These are phyloP conservation scores for Backusella tuberculispora DNA, from an alignment of 192 early-diverging fungal genomes.

Conservation along the genomic window DNA sequence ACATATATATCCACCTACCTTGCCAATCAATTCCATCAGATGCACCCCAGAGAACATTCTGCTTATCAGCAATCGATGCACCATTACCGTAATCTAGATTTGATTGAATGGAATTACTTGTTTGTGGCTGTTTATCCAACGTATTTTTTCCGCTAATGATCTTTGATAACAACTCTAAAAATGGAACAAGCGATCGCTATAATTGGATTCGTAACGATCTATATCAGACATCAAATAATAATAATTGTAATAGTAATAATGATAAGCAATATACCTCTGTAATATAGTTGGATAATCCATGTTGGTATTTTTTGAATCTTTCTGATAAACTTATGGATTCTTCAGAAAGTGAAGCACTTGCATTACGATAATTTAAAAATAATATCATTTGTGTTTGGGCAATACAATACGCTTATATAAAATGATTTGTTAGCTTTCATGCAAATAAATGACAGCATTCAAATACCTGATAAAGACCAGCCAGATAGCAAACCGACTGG, in stretches of 20 bases:
- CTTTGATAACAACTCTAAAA: constrained; percentile 14
- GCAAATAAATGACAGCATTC: neutral
- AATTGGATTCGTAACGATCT: neutral
- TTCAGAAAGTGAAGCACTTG: neutral
- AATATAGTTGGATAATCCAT: constrained; percentile 1
- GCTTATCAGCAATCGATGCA: neutral
- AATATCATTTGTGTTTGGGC: constrained; percentile 15
- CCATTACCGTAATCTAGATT: neutral
- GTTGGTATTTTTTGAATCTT: neutral
- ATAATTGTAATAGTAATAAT: neutral
- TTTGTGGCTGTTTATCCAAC: neutral
- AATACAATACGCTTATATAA: neutral
- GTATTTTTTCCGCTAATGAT: neutral
- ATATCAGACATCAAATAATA: neutral
- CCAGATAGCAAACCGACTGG: neutral
- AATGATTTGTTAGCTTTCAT: neutral
- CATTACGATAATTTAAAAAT: constrained; percentile 18
- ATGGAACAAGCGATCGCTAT: constrained; percentile 14
- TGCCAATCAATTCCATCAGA: constrained; percentile 19
- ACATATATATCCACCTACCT: constrained; percentile 8
- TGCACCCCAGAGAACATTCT: neutral
- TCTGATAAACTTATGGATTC: constrained; percentile 13
- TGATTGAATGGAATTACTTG: neutral
- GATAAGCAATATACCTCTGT: constrained; percentile 6
- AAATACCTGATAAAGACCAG: constrained; percentile 21